phyloP scores from a whole-genome alignment of 2,329 filamentous ascomycete species.

The Lachnum nothofagi region DNA sequence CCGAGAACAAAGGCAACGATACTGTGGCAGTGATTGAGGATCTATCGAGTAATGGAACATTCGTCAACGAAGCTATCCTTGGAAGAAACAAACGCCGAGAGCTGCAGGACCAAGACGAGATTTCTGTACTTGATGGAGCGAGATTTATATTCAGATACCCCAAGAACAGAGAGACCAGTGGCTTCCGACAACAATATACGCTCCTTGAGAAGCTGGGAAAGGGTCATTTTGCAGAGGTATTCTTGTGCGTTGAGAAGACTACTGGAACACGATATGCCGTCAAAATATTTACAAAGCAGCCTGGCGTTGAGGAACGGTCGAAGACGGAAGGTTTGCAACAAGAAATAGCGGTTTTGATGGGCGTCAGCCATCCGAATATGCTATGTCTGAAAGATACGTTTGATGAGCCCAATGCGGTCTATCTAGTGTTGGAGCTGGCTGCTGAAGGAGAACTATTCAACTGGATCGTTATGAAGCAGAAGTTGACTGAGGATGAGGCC shows the following conservation, averaged over 20 bases:
- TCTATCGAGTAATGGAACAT: conserved; percentile 92
- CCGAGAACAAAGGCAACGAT: conserved; percentile 52
- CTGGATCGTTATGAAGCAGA: conserved; percentile 84
- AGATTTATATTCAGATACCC: conserved; percentile 92
- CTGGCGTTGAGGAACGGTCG: conserved; percentile 74
- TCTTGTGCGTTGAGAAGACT: conserved; percentile 80
- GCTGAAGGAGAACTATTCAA: conserved; percentile 95
- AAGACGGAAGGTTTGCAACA: conserved; percentile 85
- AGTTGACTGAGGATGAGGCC: conserved; percentile 76
- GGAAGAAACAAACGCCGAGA: conserved; percentile 89
- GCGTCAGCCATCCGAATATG: conserved; percentile 90
- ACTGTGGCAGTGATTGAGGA: conserved; percentile 79
- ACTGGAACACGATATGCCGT: conserved; percentile 82
- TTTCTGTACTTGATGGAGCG: conserved; percentile 77
- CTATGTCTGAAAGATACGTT: conserved; percentile 93
- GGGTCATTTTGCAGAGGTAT: conserved; percentile 92
- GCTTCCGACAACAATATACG: conserved; percentile 81
- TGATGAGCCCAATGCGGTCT: conserved; percentile 84
- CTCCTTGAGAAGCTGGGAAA: conserved; percentile 83
- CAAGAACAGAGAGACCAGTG: conserved; percentile 64
- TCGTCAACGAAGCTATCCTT: conserved; percentile 85
- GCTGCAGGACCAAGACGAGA: conserved; percentile 83
- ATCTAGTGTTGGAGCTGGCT: conserved; percentile 84
- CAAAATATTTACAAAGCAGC: conserved; percentile 86
- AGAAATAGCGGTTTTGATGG: conserved; percentile 93